Percentiles rank a stretch among this genome's conserved stretches.
Conservation (phyloP, 768 basidiomycete genomes). For the Lentinula aciculospora region DNA sequence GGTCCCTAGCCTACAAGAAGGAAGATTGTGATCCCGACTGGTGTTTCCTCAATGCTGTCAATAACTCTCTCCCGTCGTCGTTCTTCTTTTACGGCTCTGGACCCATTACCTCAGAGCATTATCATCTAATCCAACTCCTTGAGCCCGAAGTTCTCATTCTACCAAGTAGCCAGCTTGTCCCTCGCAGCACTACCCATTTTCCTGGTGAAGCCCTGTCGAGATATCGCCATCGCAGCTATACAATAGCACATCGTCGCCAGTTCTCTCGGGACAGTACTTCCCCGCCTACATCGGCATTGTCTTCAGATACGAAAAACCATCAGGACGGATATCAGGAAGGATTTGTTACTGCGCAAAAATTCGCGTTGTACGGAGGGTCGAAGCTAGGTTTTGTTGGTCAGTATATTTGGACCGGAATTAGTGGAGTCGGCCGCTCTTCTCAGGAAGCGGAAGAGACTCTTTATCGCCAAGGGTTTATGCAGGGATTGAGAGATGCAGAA, state of each 20-base stretch:
- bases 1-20: constrained; percentile 46
- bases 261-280: background rate
- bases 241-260: background rate
- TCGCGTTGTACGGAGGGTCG: constrained; percentile 42
- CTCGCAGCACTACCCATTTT: constrained; percentile 8
- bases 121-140: background rate
- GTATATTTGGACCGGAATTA: constrained; percentile 45
- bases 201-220: background rate
- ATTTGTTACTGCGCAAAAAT: constrained; percentile 46
- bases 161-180: background rate
- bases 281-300: constrained; percentile 10
- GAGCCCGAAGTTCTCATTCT: background rate
- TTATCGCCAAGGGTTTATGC: constrained; percentile 42
- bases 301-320: constrained; percentile 3
- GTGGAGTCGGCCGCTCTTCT: constrained; percentile 22
- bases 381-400: constrained; percentile 59
- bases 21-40: constrained; percentile 59
- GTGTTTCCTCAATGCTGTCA: constrained; percentile 64
- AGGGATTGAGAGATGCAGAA: constrained; percentile 45
- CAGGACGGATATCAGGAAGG: constrained; percentile 57
- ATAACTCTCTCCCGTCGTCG: constrained; percentile 45
- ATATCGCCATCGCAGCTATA: background rate
- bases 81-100: constrained; percentile 46
- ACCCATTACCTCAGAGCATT: background rate
- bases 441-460: constrained; percentile 32